A percentile compares a stretch with the other conserved stretches of the same genome.
These are phyloP conservation scores for Chamaecrista fasciculata DNA, from an alignment of 306 rosid genomes.

Conservation along the genomic window DNA sequence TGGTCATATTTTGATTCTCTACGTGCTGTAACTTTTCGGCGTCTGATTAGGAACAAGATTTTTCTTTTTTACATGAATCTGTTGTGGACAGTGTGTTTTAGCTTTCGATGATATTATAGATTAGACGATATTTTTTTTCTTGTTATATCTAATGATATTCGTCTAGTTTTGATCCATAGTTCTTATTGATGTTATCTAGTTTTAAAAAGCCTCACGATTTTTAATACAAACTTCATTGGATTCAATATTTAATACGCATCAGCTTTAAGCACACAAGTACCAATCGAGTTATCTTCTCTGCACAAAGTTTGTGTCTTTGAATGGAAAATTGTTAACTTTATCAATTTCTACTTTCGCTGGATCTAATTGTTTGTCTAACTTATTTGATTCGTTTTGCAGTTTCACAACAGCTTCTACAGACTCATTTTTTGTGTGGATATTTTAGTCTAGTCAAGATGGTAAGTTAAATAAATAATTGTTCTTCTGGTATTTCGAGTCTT, in stretches of 20 bases:
- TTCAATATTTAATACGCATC: neutral
- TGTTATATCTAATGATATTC: neutral
- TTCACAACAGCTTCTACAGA: neutral
- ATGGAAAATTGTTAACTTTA: neutral
- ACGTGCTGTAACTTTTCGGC: neutral
- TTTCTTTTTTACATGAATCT: neutral
- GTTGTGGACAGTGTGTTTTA: neutral
- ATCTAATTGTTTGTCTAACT: neutral
- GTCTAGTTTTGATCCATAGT: neutral
- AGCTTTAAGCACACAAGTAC: too few species aligned
- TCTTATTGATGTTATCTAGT: too few species aligned
- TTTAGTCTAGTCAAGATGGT: slow-evolving; percentile 60
- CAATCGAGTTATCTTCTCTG: neutral
- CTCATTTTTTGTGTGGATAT: slow-evolving; percentile 13
- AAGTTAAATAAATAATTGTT: neutral
- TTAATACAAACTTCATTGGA: neutral
- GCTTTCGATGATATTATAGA: neutral
- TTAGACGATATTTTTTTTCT: neutral
- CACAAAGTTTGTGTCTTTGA: neutral
- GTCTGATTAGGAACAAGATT: neutral
- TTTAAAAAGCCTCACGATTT: too few species aligned
- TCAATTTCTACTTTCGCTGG: neutral
- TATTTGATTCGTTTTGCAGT: neutral
- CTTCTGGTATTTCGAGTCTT: neutral
- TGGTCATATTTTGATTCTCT: too few species aligned